Evolutionary conservation across 192 early-diverging fungal species (phyloP).

Genomic region (Coemansia sp.): DNA sequence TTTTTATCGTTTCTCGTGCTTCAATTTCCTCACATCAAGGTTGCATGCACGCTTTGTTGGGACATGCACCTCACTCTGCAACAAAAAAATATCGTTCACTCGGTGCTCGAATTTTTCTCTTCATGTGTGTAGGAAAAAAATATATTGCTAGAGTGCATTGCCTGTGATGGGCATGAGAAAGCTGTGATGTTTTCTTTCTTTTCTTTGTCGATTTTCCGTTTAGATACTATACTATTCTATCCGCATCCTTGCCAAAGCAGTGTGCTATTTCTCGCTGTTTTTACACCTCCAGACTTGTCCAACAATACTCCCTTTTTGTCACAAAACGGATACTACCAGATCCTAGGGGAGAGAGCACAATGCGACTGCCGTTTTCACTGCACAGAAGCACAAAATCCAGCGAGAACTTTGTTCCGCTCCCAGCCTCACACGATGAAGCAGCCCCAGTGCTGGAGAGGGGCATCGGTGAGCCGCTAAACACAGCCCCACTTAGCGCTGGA

Average conservation of each 20-base stretch:
- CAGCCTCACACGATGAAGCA: neutral
- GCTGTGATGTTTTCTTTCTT: no score
- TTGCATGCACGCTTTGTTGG: neutral
- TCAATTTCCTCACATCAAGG: neutral
- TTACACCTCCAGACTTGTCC: no score
- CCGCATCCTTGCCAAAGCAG: no score
- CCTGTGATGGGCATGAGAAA: no score
- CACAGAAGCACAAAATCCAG: slow-evolving; percentile 32
- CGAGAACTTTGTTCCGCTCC: slow-evolving; percentile 43
- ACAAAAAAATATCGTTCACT: no score
- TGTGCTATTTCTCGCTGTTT: no score
- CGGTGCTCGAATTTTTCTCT: neutral
- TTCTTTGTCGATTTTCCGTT: no score
- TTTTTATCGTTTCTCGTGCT: neutral
- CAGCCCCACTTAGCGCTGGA: slow-evolving; percentile 1
- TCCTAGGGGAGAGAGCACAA: neutral
- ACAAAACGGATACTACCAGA: no score
- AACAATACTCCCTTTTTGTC: no score
- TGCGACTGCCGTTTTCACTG: slow-evolving; percentile 44
- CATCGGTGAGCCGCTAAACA: neutral
- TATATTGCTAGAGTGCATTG: neutral
- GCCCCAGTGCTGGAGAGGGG: neutral
- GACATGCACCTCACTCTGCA: neutral
- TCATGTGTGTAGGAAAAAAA: neutral
- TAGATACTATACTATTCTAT: no score